Evolutionary conservation across 2,329 filamentous ascomycete species (phyloP), one percentile per base, ranked within the genome.

Genomic region (Penicillium occitanis): DNA sequence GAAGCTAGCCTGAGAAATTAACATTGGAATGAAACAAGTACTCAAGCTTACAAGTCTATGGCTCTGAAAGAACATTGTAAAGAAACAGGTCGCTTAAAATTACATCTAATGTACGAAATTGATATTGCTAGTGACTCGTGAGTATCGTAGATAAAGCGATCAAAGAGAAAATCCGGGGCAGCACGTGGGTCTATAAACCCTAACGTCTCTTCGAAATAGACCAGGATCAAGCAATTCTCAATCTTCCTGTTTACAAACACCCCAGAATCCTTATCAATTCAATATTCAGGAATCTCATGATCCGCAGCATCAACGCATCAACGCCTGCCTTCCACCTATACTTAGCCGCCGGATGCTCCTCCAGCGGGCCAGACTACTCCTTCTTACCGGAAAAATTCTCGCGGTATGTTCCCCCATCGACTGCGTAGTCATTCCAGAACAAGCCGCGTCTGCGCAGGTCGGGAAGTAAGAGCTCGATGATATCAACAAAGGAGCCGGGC

Each of bases 401-500:
- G 2, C 79, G 74, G 53, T 77, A 77, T 0, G 79, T 79, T 4
- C 77, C 79, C 35, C 74, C 73, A 0, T 69, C 69, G 0, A 76
- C 77, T 1, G 74, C 73, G 63, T 80, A 79, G 53, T 79, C 78
- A 33, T 77, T 73, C 72, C 74, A 76, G 70, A 78, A 78, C 8
- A 78, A 72, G 0, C 87, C 87, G 25, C 89, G 80, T 11, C 77
- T 78, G 33, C 81, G 83, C 19, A 91, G 79, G 70, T 91, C 89
- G 0, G 89, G 89, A 1, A 91, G 73, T 6, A 91, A 75, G 1
- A 89, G 79, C 30, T 91, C 86, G 48, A 87, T 84, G 13, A 91
- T 86, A 69, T 91, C 89, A 66, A 87, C 85, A 77, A 91, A 91
- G 0, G 87, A 88, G 65, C 86, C 84, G 0, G 88, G 89, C 71